Evolutionary conservation across 148 eudicot genomes (phyloP).

Genomic region (Cornus florida): DNA sequence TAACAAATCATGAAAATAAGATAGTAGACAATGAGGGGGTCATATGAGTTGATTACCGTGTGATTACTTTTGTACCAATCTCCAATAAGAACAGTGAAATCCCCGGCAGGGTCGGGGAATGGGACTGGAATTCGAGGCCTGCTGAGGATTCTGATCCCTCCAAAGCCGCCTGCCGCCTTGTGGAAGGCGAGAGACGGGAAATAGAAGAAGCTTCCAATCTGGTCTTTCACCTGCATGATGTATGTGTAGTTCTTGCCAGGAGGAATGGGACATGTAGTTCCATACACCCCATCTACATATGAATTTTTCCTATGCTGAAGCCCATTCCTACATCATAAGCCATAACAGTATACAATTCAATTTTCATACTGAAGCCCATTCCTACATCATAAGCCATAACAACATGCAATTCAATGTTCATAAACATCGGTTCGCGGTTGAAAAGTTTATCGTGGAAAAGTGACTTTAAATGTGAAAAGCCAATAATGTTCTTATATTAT

Average conservation of each 20-base stretch:
- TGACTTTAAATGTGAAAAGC: too few relatives aligned
- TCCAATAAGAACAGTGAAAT: slow-evolving; percentile 66
- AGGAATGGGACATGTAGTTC: slow-evolving; percentile 92
- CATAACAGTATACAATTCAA: background rate
- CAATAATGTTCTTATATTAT: too few relatives aligned
- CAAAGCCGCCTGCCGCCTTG: slow-evolving; percentile 86
- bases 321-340: slow-evolving; percentile 53
- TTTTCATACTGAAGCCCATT: slow-evolving; percentile 74
- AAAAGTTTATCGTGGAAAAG: too few relatives aligned
- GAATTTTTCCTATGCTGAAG: slow-evolving; percentile 81
- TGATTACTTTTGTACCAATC: slow-evolving; percentile 68
- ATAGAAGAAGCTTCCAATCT: slow-evolving; percentile 82
- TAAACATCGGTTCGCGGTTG: too few relatives aligned
- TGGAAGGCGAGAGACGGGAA: slow-evolving; percentile 80
- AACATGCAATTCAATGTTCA: background rate
- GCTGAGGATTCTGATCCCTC: slow-evolving; percentile 66
- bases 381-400: slow-evolving; percentile 33
- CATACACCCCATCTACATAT: slow-evolving; percentile 72
- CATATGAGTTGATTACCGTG: slow-evolving; percentile 25
- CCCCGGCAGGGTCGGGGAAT: slow-evolving; percentile 61
- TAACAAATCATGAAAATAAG: background rate
- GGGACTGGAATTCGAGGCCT: slow-evolving; percentile 78
- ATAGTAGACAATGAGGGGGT: background rate
- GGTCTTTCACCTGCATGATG: slow-evolving; percentile 76
- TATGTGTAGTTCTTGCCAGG: slow-evolving; percentile 78